Evolutionary conservation across 768 basidiomycete species (phyloP).

Genomic region (Porphyrellus cyaneotinctus): DNA sequence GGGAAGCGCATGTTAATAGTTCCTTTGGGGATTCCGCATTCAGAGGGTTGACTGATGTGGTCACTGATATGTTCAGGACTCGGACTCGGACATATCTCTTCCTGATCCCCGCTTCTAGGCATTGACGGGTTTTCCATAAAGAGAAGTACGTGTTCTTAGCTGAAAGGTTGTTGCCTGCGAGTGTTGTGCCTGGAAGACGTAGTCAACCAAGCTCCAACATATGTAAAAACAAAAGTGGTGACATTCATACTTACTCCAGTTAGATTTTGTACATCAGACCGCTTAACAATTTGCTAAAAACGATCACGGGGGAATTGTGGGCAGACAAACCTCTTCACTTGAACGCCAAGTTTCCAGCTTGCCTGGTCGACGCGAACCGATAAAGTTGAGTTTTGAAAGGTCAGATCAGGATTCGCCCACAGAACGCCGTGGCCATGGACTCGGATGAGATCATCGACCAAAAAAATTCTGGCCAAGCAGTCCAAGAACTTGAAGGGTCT

Average conservation of each 20-base stretch:
- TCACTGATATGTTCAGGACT: not conserved
- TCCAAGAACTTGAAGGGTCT: not conserved
- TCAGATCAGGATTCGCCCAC: not conserved
- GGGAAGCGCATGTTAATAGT: not conserved
- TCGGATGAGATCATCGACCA: too few relatives aligned
- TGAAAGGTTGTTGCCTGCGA: not conserved
- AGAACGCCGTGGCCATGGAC: too few relatives aligned
- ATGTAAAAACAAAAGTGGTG: not conserved
- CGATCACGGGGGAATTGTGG: not conserved
- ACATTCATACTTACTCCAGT: not conserved
- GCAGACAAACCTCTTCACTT: not conserved
- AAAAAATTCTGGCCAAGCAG: not conserved
- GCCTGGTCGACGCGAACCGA: conserved; percentile 1
- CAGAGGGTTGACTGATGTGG: not conserved
- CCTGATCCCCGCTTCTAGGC: not conserved
- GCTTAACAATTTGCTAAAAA: not conserved
- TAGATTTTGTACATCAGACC: too few relatives aligned
- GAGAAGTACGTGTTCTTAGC: not conserved
- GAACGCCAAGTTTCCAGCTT: not conserved
- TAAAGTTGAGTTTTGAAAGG: not conserved
- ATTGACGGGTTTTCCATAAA: conserved; percentile 1
- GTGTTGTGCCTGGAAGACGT: conserved; percentile 3
- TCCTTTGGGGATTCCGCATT: conserved; percentile 1
- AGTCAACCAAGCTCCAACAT: not conserved
- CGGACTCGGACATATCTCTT: not conserved